Percentiles rank a stretch among this genome's conserved stretches.
Conservation (phyloP, 108 stramenopile genomes). For the Conticribra weissflogii region DNA sequence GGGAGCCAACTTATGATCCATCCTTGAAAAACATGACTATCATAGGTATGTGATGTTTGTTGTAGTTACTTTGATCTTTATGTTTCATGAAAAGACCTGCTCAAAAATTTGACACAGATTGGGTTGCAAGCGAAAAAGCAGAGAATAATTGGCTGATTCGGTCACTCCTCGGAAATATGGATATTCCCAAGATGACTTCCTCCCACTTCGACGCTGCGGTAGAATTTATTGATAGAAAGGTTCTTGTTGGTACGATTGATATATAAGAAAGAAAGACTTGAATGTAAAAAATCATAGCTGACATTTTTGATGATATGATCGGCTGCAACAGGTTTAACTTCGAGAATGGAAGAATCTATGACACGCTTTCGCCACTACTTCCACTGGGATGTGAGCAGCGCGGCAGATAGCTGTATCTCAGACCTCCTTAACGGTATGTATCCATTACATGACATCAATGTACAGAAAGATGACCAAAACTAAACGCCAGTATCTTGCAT, state of each 20-base stretch:
- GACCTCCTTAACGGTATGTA: no score
- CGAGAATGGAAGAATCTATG: no score
- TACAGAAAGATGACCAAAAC: no score
- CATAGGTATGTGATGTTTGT: no score
- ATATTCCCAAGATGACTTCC: background rate
- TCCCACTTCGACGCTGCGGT: background rate
- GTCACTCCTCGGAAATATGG: background rate
- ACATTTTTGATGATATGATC: background rate
- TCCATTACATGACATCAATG: no score
- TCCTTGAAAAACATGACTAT: background rate
- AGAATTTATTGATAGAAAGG: background rate
- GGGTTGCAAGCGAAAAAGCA: background rate
- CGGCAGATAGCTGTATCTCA: no score
- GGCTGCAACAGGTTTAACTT: no score
- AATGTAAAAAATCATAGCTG: background rate
- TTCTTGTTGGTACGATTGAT: background rate
- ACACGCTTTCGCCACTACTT: no score
- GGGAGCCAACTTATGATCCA: constrained; percentile 13
- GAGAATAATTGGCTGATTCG: background rate
- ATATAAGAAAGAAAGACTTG: background rate
- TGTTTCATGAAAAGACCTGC: no score
- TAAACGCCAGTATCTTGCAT: background rate
- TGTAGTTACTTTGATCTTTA: no score
- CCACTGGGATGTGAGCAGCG: no score
- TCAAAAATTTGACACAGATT: no score